Conservation (phyloP, 1,284 basidiomycete genomes). For the Cryptococcus floricola region DNA sequence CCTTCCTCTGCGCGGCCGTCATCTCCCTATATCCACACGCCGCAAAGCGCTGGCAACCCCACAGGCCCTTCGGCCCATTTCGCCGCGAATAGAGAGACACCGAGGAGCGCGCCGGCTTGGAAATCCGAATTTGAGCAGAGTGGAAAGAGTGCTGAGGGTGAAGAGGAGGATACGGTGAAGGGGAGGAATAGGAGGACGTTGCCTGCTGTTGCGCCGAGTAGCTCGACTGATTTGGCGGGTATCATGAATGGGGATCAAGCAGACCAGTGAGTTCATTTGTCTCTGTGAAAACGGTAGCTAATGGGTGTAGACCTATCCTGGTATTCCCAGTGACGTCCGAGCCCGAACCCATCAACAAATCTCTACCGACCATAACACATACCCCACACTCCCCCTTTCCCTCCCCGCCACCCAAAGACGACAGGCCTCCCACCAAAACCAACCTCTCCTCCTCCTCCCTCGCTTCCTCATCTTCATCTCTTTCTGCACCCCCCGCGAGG, state of each 20-base stretch:
- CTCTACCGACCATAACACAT: conserved; percentile 31
- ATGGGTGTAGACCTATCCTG: no score
- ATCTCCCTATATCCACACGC: neutral
- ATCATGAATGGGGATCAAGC: neutral
- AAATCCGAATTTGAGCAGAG: conserved; percentile 24
- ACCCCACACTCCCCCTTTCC: conserved; percentile 23
- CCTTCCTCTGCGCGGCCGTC: neutral
- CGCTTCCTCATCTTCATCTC: conserved; percentile 5
- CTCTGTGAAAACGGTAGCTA: no score
- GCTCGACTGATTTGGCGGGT: neutral
- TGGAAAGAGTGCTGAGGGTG: conserved; percentile 11
- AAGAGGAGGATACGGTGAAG: conserved; percentile 20
- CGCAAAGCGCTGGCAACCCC: neutral
- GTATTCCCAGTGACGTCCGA: neutral
- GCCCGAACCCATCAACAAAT: no score
- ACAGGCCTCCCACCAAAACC: neutral
- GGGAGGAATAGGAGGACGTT: conserved; percentile 22
- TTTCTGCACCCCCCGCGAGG: neutral
- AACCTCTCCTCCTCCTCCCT: neutral
- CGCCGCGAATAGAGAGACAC: neutral
- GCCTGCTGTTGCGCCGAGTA: conserved; percentile 11
- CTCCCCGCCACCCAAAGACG: conserved; percentile 2
- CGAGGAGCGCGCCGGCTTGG: conserved; percentile 16
- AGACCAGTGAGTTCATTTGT: no score
- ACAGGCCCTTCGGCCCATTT: neutral